These are phyloP conservation scores for Pseudocercospora fuligena DNA, from an alignment of 2,329 filamentous ascomycete species.

Conservation along the genomic window DNA sequence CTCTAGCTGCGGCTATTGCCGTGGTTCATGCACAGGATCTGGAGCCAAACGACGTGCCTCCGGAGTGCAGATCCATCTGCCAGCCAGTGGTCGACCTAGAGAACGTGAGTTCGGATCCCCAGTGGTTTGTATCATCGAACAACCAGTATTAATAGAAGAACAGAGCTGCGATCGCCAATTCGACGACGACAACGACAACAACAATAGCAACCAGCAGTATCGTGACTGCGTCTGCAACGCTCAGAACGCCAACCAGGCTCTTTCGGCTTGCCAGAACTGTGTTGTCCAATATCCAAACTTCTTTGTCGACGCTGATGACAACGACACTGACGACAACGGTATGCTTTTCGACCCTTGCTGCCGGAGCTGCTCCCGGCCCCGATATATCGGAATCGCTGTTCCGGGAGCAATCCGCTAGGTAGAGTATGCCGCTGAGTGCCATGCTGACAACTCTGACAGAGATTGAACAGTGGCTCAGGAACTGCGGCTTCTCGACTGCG, in stretches of 20 bases:
- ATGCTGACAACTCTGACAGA: slow-evolving; percentile 15
- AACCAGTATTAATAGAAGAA: neutral
- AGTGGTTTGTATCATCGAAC: neutral
- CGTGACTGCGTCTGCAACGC: slow-evolving; percentile 20
- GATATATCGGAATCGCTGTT: slow-evolving; percentile 6
- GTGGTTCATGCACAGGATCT: slow-evolving; percentile 22
- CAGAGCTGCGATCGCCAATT: slow-evolving; percentile 21
- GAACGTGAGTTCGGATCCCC: slow-evolving; percentile 11
- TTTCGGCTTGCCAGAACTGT: slow-evolving; percentile 20
- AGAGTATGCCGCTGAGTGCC: neutral
- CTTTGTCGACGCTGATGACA: slow-evolving; percentile 16
- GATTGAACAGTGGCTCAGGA: slow-evolving; percentile 10
- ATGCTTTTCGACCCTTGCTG: neutral
- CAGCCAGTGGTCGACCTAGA: slow-evolving; percentile 18
- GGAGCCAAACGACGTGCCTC: slow-evolving; percentile 20
- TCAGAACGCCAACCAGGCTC: slow-evolving; percentile 14
- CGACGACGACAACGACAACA: slow-evolving; percentile 19
- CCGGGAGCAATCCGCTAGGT: slow-evolving; percentile 11
- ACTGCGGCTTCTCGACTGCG: slow-evolving; percentile 2
- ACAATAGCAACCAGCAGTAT: slow-evolving; percentile 19
- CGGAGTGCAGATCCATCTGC: slow-evolving; percentile 19
- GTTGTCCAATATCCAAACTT: slow-evolving; percentile 17
- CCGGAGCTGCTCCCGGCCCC: neutral
- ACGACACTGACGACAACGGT: slow-evolving; percentile 16
- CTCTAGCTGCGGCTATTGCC: slow-evolving; percentile 20